Base-by-base conservation (phyloP, 2,329 filamentous ascomycete species). In the Thelonectria blattea region DNA sequence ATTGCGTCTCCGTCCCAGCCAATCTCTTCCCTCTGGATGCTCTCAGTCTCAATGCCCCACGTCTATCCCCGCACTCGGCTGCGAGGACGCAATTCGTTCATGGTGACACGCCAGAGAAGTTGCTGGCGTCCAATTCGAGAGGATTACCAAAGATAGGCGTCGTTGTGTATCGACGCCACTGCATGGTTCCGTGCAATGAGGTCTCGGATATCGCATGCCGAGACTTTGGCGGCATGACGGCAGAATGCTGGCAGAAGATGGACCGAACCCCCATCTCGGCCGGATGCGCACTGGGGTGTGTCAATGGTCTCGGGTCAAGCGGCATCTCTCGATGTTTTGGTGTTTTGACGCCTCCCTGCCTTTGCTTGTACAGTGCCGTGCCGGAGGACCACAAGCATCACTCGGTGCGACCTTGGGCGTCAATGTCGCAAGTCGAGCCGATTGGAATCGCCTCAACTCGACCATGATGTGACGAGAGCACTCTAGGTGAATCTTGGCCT, bases 281-380 rank as follows among this genome's bases (percentile, higher is more conserved):
- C 22, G 57, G 48, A 56, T 54, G 32, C 47, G 24, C 50, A 5
- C 51, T 37, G 47, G n/a, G 47, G 42, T 45, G 50, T 17, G 46
- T 58, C 49, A 54, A 56, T 50, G 41, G 61, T 61, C 59, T 62
- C 54, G 56, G 45, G 56, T 60, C 39, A 64, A 57, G 34, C 60
- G 58, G 60, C 57, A 55, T 54, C 45, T 17, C 34, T 57, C 43
- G 43, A 41, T 46, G 46, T 27, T 49, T 49, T 20, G 45, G 55
- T 48, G 46, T 24, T 34, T 17, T 57, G 48, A 24, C 3, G 27
- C 27, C 8, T 30, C 8, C 55, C 18, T 43, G 59, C 49, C 39
- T n/a, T 51, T 49, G 27, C 54, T 27, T 46, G 61, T 47, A 41
- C 49, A 11, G 50, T 37, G 32, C 48, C 49, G 64, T 66, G 52